Evolutionary conservation across 2,329 filamentous ascomycete species (phyloP), one percentile per base, ranked within the genome.

Genomic region (Penicillium sp.): DNA sequence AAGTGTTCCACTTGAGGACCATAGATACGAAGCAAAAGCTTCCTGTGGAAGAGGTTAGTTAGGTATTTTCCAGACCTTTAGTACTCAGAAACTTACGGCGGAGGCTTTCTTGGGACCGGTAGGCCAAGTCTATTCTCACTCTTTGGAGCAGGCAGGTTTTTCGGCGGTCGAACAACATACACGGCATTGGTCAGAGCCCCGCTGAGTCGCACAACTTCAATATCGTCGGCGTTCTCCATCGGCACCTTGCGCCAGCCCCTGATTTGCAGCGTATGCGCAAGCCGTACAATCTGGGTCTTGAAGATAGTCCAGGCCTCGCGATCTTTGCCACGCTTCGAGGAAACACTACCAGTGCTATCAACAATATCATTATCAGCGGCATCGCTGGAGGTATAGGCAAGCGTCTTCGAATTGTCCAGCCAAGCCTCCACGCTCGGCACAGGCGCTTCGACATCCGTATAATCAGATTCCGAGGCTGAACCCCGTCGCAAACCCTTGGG

Each of bases 131-230:
- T 61, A 51, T 74, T 69, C 26, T 66, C 64, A n/a, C 63, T 61
- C 29, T 64, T 68, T n/a, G 63, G 59, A 13, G 66, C 55, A 27
- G 74, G 69, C 9, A 89, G 57, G 28, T 86, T 76, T 31, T 79
- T 73, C 0, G 91, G 90, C 1, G 91, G 90, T 1, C 82, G 86
- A 18, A 97, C 89, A 41, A 95, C 89, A 64, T 97, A 98, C 28
- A 98, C 90, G 9, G 91, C 89, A 64, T 98, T 98, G 16, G 93
- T 98, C 56, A 98, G 72, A 7, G 93, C 93, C 50, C 93, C 93
- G 65, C 91, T 96, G 32, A 78, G 65, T 31, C 74, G 65, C 29
- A 74, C 60, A 47, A 76, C 68, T 45, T 74, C 65, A 42, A 76
- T 64, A 40, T 76, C 70, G 44, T 57, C 54, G 31, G 70, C 64